Evolutionary conservation across 495 filamentous ascomycete genomes (phyloP), one percentile per base, ranked within the genome.

Genomic region (Penicillium fimorum): DNA sequence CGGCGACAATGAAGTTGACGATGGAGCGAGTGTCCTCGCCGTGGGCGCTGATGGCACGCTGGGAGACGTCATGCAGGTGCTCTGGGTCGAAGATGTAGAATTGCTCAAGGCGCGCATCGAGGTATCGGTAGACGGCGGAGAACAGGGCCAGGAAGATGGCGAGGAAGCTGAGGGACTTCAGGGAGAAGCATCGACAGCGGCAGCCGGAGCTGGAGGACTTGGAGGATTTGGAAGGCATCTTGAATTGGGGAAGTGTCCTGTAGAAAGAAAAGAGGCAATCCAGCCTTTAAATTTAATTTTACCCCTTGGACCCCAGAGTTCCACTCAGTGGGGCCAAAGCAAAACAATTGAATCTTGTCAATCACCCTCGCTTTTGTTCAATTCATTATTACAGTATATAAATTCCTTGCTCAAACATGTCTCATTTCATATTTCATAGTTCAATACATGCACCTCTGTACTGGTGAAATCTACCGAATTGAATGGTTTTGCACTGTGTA

Each of bases 41-140:
- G 65, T 91, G 81, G 13, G 76, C 70, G n/a, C 63, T 72, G 60
- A 95, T 84, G 24, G 82, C 84, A 56, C 82, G 78, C 69, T 82
- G 70, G 17, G 86, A 80, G 13, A 93, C 76, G 44, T 87, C 83
- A 60, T 89, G 81, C 59, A 95, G 78, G 50, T 91, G 79, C 37
- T 73, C 75, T 3, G 80, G 79, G 33, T 83, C 68, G 72, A 95
- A 92, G 71, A 92, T 82, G 79, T 90, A 93, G 79, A 91, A 88
- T 50, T 72, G 79, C 48, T 88, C 81, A 25, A 92, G 79, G 63
- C 85, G 82, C 49, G 83, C 76, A 65, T 92, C 85, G 53, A 91
- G 63, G 61, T 79, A 76, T 76, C 79, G 84, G 69, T 81, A 79
- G 38, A 89, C 56, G 40, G 83, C 78, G 2, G 83, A 69, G 48